Percentiles rank a stretch among this genome's conserved stretches.
Conservation (phyloP, 169 alveolate genomes). For the Plasmodium inui region DNA sequence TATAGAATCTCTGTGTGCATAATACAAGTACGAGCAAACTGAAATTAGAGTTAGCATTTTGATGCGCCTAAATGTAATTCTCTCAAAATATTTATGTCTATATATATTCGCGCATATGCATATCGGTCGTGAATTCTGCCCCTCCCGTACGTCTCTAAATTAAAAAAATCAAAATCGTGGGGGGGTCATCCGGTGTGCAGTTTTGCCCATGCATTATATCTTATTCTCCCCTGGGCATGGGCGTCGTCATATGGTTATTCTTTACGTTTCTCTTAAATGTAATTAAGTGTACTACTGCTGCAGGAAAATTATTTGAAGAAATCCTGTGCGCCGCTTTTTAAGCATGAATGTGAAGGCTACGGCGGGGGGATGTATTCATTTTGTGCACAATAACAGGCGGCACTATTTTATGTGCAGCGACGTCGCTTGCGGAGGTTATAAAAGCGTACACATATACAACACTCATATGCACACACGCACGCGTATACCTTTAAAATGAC, state of each 20-base stretch:
- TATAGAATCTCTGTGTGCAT: conserved; percentile 60
- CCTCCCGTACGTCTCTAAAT: conserved; percentile 1
- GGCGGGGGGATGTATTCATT: not conserved
- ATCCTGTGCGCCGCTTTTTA: not conserved
- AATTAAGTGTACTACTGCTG: not conserved
- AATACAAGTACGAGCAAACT: conserved; percentile 67
- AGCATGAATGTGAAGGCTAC: not conserved
- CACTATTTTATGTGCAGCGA: not conserved
- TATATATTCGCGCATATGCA: not conserved
- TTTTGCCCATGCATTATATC: not conserved
- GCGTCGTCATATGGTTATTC: not conserved
- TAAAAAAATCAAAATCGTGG: not conserved
- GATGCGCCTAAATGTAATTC: not conserved
- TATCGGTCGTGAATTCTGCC: not conserved
- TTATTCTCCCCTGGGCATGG: not conserved
- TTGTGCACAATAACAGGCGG: not conserved
- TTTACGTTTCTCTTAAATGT: conserved; percentile 2
- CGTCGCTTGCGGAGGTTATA: not conserved
- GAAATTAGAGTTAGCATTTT: conserved; percentile 72
- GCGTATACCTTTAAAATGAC: not conserved
- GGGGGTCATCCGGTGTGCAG: not conserved
- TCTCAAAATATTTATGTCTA: not conserved
- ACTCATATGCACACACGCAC: conserved; percentile 5
- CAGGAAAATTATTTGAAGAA: not conserved
- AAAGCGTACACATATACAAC: not conserved